These are phyloP conservation scores for Circinella minor DNA, from an alignment of 371 early-diverging fungal genomes.

Conservation along the genomic window DNA sequence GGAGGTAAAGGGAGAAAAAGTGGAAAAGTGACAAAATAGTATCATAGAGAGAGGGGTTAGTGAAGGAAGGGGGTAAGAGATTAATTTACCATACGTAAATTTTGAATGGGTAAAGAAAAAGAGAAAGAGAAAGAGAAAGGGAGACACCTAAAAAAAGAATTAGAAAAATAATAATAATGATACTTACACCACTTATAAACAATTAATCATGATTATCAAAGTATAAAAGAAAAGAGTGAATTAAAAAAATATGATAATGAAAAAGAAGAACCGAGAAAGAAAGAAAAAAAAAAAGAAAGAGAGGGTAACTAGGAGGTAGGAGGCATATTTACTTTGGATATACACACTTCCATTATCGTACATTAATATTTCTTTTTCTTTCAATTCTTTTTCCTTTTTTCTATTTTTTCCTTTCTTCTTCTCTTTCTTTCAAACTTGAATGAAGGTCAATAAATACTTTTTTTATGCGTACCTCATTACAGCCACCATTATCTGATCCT, in stretches of 20 bases:
- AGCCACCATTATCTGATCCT: neutral
- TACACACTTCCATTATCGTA: constrained; percentile 3
- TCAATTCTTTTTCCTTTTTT: neutral
- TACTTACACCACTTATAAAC: no score
- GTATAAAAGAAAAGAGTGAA: no score
- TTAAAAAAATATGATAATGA: neutral
- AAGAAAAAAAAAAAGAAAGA: neutral
- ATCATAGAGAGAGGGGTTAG: neutral
- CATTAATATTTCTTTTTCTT: no score
- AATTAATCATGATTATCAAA: no score
- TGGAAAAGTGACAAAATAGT: neutral
- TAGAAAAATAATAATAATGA: no score
- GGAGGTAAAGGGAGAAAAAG: neutral
- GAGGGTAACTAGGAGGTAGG: constrained; percentile 8
- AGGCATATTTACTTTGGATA: neutral
- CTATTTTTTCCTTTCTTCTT: neutral
- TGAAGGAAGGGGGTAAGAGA: neutral
- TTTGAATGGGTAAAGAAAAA: no score
- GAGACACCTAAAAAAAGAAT: no score
- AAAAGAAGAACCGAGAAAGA: neutral
- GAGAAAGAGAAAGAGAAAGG: no score
- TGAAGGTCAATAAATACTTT: neutral
- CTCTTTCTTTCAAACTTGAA: neutral
- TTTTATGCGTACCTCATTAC: constrained; percentile 13
- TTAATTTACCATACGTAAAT: no score